Base-by-base conservation (phyloP, 345 rosid genomes). In the Dipteronia sinensis region DNA sequence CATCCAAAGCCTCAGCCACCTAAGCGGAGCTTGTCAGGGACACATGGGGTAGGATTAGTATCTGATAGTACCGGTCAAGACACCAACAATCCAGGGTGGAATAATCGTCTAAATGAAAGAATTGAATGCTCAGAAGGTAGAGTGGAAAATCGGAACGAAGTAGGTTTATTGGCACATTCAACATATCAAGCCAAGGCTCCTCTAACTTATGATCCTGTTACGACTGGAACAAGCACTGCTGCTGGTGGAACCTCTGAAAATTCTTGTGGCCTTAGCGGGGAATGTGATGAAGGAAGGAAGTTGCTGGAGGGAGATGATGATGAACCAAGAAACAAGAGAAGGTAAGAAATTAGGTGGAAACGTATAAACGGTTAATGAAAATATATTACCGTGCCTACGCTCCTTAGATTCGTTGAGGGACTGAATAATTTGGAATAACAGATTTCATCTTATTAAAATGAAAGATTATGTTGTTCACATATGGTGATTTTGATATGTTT, bases 1-100 rank as follows among this genome's bases (percentile, higher is more conserved):
- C 99, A 97, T 79, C 73, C 83, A 11, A 97, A 94, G 82, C 98
- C 98, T 40, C 91, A 85, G 70, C 93, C 90, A 69, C 91, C 92
- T 1, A 94, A 90, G 53, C 90, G 89, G 23, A 85, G 80, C 47
- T 82, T 89, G 17, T 77, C 87, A 2, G 90, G 83, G 69, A 74
- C 82, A 40, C 94, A 86, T 67, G 94, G 86, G 29, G 42, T 58
- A 61, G 93, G 82, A 51, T 22, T 80, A 67, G 78, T 67, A 29
- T 71, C 89, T 1, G 89, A 89, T 66, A 87, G 81, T 69, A 82
- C 84, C 59, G 88, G 49, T 16, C 87, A 89, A 74, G 89, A 82
- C 44, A 44, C 74, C 23, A 76, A 49, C 80, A 75, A 20, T 69
- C 63, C 74, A 2, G 69, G 79, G 31, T 81, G 87, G 87, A 85